Conservation (phyloP, 306 rosid species). For the Hippophae tibetana region DNA sequence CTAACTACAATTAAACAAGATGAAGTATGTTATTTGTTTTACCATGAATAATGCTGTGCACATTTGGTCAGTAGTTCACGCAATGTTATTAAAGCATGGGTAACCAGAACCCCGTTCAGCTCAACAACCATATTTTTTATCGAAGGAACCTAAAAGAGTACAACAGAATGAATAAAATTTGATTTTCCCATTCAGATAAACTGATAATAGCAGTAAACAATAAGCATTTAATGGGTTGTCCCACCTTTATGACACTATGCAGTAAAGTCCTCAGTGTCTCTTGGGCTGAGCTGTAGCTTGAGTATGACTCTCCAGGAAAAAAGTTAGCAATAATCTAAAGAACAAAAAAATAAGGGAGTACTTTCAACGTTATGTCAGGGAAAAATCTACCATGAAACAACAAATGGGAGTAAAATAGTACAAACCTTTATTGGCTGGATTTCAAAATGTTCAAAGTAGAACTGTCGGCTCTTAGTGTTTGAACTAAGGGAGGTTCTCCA, state of each 20-base stretch:
- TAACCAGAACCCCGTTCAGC: slow-evolving; percentile 82
- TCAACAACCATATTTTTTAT: slow-evolving; percentile 80
- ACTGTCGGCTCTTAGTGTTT: slow-evolving; percentile 47
- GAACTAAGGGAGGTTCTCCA: slow-evolving; percentile 85
- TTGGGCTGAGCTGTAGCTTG: slow-evolving; percentile 85
- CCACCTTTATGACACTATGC: slow-evolving; percentile 91
- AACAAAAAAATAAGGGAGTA: slow-evolving; percentile 11
- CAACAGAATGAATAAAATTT: slow-evolving; percentile 2
- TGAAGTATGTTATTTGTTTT: slow-evolving; percentile 14
- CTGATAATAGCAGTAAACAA: no score
- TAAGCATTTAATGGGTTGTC: not conserved
- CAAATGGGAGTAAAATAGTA: slow-evolving; percentile 11
- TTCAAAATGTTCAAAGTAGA: slow-evolving; percentile 91
- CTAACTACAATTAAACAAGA: slow-evolving; percentile 11
- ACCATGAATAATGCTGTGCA: slow-evolving; percentile 97
- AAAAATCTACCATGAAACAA: slow-evolving; percentile 13
- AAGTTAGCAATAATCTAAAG: slow-evolving; percentile 77
- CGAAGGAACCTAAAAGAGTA: slow-evolving; percentile 66
- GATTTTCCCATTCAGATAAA: no score
- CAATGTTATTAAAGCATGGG: slow-evolving; percentile 82
- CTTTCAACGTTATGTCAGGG: slow-evolving; percentile 6
- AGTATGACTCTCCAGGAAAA: slow-evolving; percentile 73
- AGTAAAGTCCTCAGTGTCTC: slow-evolving; percentile 83
- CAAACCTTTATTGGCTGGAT: slow-evolving; percentile 89
- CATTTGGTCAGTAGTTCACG: slow-evolving; percentile 74